A percentile compares a stretch with the other conserved stretches of the same genome.
These are phyloP conservation scores for Porcisia deanei DNA, from an alignment of 208 protist genomes.

Conservation along the genomic window DNA sequence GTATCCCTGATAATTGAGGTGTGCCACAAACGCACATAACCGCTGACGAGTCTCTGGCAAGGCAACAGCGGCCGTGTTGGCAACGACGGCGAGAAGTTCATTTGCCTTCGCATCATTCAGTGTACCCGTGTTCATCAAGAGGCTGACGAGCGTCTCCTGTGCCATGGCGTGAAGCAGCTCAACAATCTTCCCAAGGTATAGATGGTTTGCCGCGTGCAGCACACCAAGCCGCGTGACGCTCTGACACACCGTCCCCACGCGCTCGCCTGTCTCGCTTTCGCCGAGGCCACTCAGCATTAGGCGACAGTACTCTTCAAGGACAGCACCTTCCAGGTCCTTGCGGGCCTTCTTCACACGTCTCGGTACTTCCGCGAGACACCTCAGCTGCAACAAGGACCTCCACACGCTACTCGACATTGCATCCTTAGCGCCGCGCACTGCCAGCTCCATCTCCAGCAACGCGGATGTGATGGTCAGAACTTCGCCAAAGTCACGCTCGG, in stretches of 20 bases:
- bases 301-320: constrained; percentile 26
- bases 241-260: constrained; percentile 8
- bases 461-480: constrained; percentile 45
- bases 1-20: constrained; percentile 35
- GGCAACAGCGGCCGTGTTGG: constrained; percentile 19
- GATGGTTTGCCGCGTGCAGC: constrained; percentile 34
- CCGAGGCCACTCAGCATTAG: constrained; percentile 17
- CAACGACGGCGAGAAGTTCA: constrained; percentile 50
- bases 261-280: constrained; percentile 16
- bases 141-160: constrained; percentile 49
- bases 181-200: constrained; percentile 26
- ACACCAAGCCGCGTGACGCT: constrained; percentile 42
- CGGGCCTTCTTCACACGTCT: constrained; percentile 21
- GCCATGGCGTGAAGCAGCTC: constrained; percentile 40
- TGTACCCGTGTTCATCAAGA: constrained; percentile 46
- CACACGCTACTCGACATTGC: constrained; percentile 19
- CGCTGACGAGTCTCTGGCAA: constrained; percentile 26
- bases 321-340: constrained; percentile 32
- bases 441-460: constrained; percentile 44
- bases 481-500: constrained; percentile 82
- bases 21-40: constrained; percentile 18
- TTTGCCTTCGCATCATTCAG: constrained; percentile 67
- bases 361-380: constrained; percentile 31
- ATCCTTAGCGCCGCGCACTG: constrained; percentile 16
- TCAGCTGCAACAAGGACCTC: constrained; percentile 22